Evolutionary conservation across 495 filamentous ascomycete genomes (phyloP), one percentile per base, ranked within the genome.

Genomic region (Gamarada debralockiae): DNA sequence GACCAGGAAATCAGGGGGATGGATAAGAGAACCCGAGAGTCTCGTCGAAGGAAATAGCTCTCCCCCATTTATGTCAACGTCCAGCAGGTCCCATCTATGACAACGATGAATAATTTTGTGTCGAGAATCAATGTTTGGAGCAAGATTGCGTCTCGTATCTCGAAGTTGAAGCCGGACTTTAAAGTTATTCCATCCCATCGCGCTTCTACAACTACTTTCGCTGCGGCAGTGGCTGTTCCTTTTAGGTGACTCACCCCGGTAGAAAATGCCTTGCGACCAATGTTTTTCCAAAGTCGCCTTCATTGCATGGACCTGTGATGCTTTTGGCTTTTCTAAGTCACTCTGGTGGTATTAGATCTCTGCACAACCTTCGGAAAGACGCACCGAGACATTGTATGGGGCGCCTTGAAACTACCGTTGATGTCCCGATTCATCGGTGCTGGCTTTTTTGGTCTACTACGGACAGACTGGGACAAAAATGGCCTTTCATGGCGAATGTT

Each of bases 201-300:
- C 69, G 20, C 73, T 89, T 1, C 63, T 96, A 20, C 66, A 70
- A n/a, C 73, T 87, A 65, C 70, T 96, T 38, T 92, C 76, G 57
- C 63, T 67, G 31, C 82, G 81, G 37, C 87, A 96, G 71, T 96
- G 91, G 91, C 73, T 90, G 18, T 92, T 92, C 44, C 33, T 47
- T 18, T 21, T 47, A 23, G 40, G 20, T 23, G 40, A 15, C 17
- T 23, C 21, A 12, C 15, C 20, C 15, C 5, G 12, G 5, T 40
- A 17, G 37, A 17, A n/a, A 40, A 10, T 6, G 8, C 15, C 20
- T 40, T 18, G 37, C 5, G 8, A n/a, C 6, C n/a, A 6, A 15
- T 39, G 37, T 39, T 39, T 6, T 33, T 13, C 18, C 20, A 5
- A 41, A 10, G 21, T 66, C 10, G 79, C 83, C 2, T 87, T 80